phyloP scores from a whole-genome alignment of 2,329 filamentous ascomycete species.

The Aspergillus sp. region DNA sequence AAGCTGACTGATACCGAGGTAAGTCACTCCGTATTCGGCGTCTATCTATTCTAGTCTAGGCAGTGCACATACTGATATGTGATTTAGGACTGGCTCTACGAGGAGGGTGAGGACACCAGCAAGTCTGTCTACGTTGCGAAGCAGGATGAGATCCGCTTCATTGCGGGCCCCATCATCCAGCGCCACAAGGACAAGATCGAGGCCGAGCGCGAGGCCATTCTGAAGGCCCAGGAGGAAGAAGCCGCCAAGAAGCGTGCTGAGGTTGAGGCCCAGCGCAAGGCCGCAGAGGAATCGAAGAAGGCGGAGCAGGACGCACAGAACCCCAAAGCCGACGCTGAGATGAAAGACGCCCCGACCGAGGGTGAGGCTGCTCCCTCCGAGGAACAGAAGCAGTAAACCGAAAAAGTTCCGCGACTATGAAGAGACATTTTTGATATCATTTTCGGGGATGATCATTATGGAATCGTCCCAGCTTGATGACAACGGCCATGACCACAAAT shows the following conservation, averaged over 20 bases:
- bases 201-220: conserved; percentile 68
- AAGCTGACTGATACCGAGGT: conserved; percentile 85
- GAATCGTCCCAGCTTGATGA: conserved; percentile 10
- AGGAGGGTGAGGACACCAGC: conserved; percentile 87
- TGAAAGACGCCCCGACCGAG: conserved; percentile 51
- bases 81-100: conserved; percentile 88
- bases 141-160: conserved; percentile 86
- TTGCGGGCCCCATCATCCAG: conserved; percentile 85
- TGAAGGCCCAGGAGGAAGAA: conserved; percentile 57
- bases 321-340: conserved; percentile 45
- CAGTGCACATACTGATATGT: conserved; percentile 13
- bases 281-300: conserved; percentile 59
- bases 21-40: conserved; percentile 32
- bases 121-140: conserved; percentile 93
- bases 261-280: conserved; percentile 67
- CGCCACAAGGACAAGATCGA: conserved; percentile 93
- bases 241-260: conserved; percentile 55
- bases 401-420: conserved; percentile 3
- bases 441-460: not conserved
- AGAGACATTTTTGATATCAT: not conserved
- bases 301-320: conserved; percentile 39
- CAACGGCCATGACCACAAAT: conserved; percentile 15
- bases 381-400: conserved; percentile 33
- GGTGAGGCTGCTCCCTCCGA: conserved; percentile 26
- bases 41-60: not conserved